phyloP scores from a whole-genome alignment of 768 basidiomycete species.

The Mycena epipterygia region DNA sequence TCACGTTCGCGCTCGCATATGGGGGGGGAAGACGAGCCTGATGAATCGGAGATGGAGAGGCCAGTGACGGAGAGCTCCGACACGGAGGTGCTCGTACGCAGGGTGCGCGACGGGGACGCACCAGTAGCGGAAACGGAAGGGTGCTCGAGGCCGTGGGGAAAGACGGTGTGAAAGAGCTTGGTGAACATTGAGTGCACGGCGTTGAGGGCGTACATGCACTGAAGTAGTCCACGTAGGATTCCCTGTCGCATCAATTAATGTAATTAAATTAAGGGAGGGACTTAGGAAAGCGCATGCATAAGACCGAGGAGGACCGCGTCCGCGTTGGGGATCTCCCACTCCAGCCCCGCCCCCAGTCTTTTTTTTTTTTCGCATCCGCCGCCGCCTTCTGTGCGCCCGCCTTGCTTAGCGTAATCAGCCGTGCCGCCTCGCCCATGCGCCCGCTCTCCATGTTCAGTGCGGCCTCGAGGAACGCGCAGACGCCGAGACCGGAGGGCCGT shows the following conservation, averaged over 20 bases:
- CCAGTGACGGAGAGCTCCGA: slow-evolving; percentile 26
- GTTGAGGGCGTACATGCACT: no score
- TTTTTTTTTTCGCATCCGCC: slow-evolving; percentile 21
- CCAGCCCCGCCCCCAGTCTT: slow-evolving; percentile 65
- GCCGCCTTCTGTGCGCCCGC: slow-evolving; percentile 70
- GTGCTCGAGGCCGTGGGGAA: no score
- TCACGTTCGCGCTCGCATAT: background rate
- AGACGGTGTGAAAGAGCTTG: slow-evolving; percentile 79
- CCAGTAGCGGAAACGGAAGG: no score
- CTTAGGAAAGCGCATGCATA: slow-evolving; percentile 79
- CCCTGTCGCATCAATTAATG: no score
- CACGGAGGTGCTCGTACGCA: no score
- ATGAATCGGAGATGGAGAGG: slow-evolving; percentile 24
- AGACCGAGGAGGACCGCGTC: slow-evolving; percentile 80
- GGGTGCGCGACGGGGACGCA: no score
- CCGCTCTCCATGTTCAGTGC: slow-evolving; percentile 85
- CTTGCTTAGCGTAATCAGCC: slow-evolving; percentile 69
- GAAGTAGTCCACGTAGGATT: slow-evolving; percentile 85
- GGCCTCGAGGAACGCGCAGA: slow-evolving; percentile 82
- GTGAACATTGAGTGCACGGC: slow-evolving; percentile 83
- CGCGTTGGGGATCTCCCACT: slow-evolving; percentile 84
- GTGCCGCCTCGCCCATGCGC: slow-evolving; percentile 74
- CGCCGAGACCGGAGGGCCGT: slow-evolving; percentile 58
- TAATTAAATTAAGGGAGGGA: no score
- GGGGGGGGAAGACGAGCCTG: no score